Percentiles rank a stretch among this genome's conserved stretches.
Evolutionary conservation across 2,329 filamentous ascomycete species (phyloP).

Genomic region (Venturia pyrina): DNA sequence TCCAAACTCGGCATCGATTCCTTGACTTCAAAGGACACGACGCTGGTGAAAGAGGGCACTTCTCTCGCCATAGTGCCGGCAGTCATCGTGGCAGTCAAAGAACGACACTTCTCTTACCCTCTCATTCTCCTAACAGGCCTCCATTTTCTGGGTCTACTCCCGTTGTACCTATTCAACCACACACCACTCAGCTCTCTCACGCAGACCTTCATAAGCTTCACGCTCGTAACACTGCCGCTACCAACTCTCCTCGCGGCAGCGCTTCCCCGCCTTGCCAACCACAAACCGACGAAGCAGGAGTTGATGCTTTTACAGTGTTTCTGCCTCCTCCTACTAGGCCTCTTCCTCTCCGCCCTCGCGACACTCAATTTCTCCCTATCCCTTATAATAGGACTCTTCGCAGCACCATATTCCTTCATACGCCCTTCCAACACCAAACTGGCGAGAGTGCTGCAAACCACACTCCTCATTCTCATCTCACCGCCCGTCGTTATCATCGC

Average conservation of each 20-base stretch:
- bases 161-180: conserved; percentile 80
- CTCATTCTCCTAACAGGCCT: conserved; percentile 60
- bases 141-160: conserved; percentile 69
- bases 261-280: conserved; percentile 33
- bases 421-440: conserved; percentile 20
- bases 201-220: conserved; percentile 45
- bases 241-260: conserved; percentile 23
- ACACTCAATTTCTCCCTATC: conserved; percentile 93
- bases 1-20: conserved; percentile 17
- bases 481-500: conserved; percentile 23
- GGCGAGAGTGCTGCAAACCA: conserved; percentile 12
- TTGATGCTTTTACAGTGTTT: conserved; percentile 77
- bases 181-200: conserved; percentile 43
- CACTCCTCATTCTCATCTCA: conserved; percentile 22
- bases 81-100: conserved; percentile 31
- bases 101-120: conserved; percentile 62
- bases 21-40: conserved; percentile 1
- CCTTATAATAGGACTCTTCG: conserved; percentile 71
- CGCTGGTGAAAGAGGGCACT: conserved; percentile 2
- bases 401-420: conserved; percentile 70
- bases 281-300: conserved; percentile 56
- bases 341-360: conserved; percentile 83
- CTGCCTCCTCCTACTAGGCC: conserved; percentile 82
- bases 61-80: conserved; percentile 20
- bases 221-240: conserved; percentile 24